Base-by-base conservation (phyloP, 2,329 filamentous ascomycete species). In the Aspergillus sp. region DNA sequence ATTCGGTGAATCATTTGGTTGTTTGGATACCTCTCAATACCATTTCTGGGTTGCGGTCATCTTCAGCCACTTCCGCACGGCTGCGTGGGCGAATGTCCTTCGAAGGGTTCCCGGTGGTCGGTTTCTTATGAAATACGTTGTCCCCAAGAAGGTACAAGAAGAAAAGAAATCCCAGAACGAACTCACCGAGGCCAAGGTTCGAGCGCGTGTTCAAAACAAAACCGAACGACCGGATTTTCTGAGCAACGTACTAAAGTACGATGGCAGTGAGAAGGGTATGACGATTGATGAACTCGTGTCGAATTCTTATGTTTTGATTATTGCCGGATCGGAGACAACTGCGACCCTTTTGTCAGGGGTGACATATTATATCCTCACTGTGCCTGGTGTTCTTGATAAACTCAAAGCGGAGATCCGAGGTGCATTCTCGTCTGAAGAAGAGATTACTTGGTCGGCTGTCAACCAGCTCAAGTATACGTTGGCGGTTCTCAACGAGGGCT, bases 281-380 rank as follows among this genome's bases (percentile, higher is more conserved):
- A 51, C 40, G 19, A 3, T 47, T 56, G 35, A 29, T 0, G 53
- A 54, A 28, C 26, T 37, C 6, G 13, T 37, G 8, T 7, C 13
- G 10, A 37, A 37, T 37, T 27, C 26, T 7, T 27, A 37, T 27
- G 26, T 37, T 26, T 35, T 71, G 26, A 53, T 72, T 12, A 38
- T 64, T 1, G 68, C 70, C 0, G 73, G 73, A 0, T 67, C 61
- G 1, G 72, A 76, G 43, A 76, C 74, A 0, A 76, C 72, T 0
- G 71, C 73, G 0, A 75, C 72, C 0, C 48, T 67, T 1, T 57
- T 76, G 1, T 58, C 64, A 0, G 73, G 71, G 0, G 55, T 60
- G 0, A 71, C 70, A 0, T 75, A 66, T 40, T 58, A 70, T 1
- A 53, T 78, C 0, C 49, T 71, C 27, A 52, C 38, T 5, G 62